A percentile compares a stretch with the other conserved stretches of the same genome.
These are phyloP conservation scores for Penicillium sp. DNA, from an alignment of 2,329 filamentous ascomycete species.

Conservation along the genomic window DNA sequence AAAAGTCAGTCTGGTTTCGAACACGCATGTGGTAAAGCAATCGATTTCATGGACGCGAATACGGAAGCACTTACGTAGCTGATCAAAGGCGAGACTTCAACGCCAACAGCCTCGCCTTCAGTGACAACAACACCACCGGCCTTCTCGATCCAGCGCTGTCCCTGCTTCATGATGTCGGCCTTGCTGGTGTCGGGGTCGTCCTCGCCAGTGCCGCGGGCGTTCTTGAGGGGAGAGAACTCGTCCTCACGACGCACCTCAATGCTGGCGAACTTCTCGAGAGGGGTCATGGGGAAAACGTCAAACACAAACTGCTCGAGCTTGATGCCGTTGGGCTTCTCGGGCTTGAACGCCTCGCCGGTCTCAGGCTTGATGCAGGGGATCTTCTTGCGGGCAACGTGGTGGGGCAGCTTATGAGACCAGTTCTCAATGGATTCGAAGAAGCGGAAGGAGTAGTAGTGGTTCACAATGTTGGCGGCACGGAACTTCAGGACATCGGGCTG, in stretches of 20 bases:
- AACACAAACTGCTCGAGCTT: conserved; percentile 99
- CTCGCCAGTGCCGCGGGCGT: conserved; percentile 71
- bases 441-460: conserved; percentile 95
- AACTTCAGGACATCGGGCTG: conserved; percentile 79
- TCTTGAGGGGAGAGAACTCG: conserved; percentile 97
- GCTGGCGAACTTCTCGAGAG: conserved; percentile 81
- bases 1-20: too few species aligned
- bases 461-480: conserved; percentile 97
- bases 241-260: conserved; percentile 95
- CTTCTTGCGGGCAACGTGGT: conserved; percentile 97
- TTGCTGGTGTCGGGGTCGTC: conserved; percentile 92
- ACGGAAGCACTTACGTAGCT: conserved; percentile 71
- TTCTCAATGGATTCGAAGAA: conserved; percentile 85
- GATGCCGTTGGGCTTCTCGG: conserved; percentile 91
- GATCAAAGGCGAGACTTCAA: conserved; percentile 89
- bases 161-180: conserved; percentile 80
- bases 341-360: conserved; percentile 73
- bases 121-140: conserved; percentile 68
- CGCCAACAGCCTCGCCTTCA: conserved; percentile 53
- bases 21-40: too few species aligned
- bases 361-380: conserved; percentile 74
- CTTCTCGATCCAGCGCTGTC: conserved; percentile 71
- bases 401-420: conserved; percentile 77
- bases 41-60: too few species aligned
- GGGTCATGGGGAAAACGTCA: conserved; percentile 86